Evolutionary conservation across 352 stramenopile genomes (phyloP), one percentile per base, ranked within the genome.

Genomic region (Globisporangium cederbergense): DNA sequence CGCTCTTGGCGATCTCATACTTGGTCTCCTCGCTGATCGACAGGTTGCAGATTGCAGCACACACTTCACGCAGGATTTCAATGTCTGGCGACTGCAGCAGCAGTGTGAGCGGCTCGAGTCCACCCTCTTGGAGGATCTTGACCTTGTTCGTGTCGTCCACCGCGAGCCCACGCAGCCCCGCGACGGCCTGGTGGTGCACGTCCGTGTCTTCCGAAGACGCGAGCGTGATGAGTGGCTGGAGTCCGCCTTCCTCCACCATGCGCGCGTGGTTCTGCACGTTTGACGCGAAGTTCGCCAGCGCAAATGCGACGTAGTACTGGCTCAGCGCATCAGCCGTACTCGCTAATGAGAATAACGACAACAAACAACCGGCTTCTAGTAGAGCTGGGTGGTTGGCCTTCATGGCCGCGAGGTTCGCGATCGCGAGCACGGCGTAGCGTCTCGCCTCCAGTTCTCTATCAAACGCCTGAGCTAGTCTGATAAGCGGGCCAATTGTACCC

Each of bases 61-160:
- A 98, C 1, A 96, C 91, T 64, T 99, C 96, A 0, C 94, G 81
- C 10, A 98, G 74, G 38, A 99, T 97, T 68, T 98, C 93, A 10
- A 96, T 74, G 65, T 99, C 95, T 46, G 89, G 74, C 0, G 89
- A 96, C 55, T 90, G 70, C 13, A 99, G 74, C 4, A 99, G 77
- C 46, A 97, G 65, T 28, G 94, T 86, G 13, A 99, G 78, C 18
- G 96, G 95, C 65, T 98, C 93, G 20, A 99, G 73, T 0, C 96
- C 95, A 16, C 96, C 97, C 83, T 99, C 96, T 58, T 99, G 94
- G 4, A 99, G 83, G 58, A 99, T 98, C 72, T 99, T 98, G 60
- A 98, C 87, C 67, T 98, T 98, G 73, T 97, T 98, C 10, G 85
- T 77, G 18, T 95, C 82, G 18, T 76, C 95, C 22, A 97, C 90